Percentiles rank a stretch among this genome's conserved stretches.
Conservation (phyloP, 2,329 filamentous ascomycete genomes). For the Raffaelea albimanens region DNA sequence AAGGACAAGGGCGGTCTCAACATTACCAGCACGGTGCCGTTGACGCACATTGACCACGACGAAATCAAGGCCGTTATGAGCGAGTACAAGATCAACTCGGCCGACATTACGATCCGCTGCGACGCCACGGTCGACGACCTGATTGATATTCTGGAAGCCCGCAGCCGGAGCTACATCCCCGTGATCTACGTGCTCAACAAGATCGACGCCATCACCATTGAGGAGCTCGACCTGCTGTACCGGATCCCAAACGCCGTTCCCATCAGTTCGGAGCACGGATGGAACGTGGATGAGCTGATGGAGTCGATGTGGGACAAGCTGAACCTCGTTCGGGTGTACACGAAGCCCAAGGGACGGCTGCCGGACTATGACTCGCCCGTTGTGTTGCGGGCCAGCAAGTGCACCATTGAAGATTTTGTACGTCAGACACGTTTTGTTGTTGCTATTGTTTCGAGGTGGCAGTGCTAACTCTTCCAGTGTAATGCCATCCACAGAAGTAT, state of each 20-base stretch:
- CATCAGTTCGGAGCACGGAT: constrained; percentile 94
- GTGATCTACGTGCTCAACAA: constrained; percentile 99
- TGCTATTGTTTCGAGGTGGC: neutral
- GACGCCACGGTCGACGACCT: constrained; percentile 96
- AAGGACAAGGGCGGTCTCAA: constrained; percentile 98
- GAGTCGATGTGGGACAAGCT: constrained; percentile 98
- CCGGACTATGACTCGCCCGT: constrained; percentile 91
- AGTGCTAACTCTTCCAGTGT: constrained; percentile 49
- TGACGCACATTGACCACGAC: constrained; percentile 87
- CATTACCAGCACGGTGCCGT: constrained; percentile 87
- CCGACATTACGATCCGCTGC: constrained; percentile 94
- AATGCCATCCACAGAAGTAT: constrained; percentile 96
- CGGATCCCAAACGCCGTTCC: constrained; percentile 94
- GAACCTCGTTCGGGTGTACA: constrained; percentile 85
- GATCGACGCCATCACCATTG: constrained; percentile 95
- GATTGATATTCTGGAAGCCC: constrained; percentile 92
- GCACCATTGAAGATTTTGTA: constrained; percentile 95
- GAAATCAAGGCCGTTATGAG: constrained; percentile 97
- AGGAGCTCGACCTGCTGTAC: constrained; percentile 92
- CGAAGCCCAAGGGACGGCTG: constrained; percentile 91
- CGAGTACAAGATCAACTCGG: constrained; percentile 93
- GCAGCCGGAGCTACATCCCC: constrained; percentile 93
- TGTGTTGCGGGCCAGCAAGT: constrained; percentile 71
- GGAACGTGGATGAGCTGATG: constrained; percentile 95
- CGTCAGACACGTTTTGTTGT: constrained; percentile 31